Conservation (phyloP, 2,329 filamentous ascomycete species). For the Apiospora aurea region DNA sequence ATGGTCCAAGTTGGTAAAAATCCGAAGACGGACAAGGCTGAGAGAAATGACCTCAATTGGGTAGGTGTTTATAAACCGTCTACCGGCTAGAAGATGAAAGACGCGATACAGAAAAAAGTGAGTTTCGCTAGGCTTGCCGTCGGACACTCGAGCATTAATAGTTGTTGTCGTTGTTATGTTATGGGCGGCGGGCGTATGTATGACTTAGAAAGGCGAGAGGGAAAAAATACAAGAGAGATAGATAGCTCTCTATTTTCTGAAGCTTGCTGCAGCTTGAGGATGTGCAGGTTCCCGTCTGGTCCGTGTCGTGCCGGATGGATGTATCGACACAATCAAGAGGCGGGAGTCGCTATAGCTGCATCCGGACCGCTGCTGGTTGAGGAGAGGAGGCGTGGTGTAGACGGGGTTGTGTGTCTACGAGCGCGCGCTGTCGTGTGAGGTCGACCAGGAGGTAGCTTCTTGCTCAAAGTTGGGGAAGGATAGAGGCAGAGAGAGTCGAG, state of each 20-base stretch:
- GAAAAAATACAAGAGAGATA: background rate
- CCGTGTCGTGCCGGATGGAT: background rate
- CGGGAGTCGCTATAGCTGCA: background rate
- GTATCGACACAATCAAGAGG: background rate
- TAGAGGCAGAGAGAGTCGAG: background rate
- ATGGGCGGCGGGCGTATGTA: background rate
- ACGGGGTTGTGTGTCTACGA: background rate
- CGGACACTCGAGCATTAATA: background rate
- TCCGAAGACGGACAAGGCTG: conserved; percentile 14
- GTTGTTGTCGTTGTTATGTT: background rate
- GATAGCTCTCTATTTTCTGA: conserved; percentile 6
- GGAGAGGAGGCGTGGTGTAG: background rate
- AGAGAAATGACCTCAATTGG: conserved; percentile 11
- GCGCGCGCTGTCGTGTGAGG: conserved; percentile 8
- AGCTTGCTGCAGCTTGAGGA: conserved; percentile 19
- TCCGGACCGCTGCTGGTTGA: background rate
- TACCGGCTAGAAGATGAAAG: background rate
- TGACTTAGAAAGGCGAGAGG: background rate
- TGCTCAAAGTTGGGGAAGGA: conserved; percentile 14
- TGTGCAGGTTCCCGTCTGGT: conserved; percentile 2
- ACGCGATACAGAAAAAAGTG: background rate
- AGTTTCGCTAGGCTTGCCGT: conserved; percentile 14
- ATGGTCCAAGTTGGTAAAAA: conserved; percentile 18
- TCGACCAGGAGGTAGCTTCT: conserved; percentile 4
- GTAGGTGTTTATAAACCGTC: background rate